Evolutionary conservation across 2,329 filamentous ascomycete genomes (phyloP).

Genomic region (Scytalidium lignicola): DNA sequence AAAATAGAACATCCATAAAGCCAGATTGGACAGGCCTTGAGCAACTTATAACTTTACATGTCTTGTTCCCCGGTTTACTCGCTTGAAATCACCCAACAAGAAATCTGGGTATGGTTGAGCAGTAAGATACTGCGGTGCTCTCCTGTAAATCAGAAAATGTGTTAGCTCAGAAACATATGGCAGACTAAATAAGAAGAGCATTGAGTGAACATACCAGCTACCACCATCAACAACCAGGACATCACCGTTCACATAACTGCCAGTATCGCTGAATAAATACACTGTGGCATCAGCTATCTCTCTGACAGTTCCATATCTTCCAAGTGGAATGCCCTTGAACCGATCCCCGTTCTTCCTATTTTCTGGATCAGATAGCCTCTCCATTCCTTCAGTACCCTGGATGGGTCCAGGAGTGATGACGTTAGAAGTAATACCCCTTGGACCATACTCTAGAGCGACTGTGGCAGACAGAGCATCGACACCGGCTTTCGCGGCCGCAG

Average conservation of each 20-base stretch:
- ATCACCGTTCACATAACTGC: conserved; percentile 80
- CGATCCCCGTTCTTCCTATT: conserved; percentile 15
- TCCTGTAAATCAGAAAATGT: neutral
- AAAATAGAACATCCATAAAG: too few species aligned
- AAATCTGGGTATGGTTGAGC: neutral
- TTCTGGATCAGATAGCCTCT: conserved; percentile 43
- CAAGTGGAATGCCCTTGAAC: conserved; percentile 57
- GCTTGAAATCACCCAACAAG: neutral
- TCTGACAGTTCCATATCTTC: conserved; percentile 71
- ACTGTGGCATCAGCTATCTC: conserved; percentile 93
- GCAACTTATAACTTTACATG: neutral
- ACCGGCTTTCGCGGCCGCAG: conserved; percentile 85
- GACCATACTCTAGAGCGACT: conserved; percentile 84
- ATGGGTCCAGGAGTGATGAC: conserved; percentile 87
- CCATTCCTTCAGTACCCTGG: conserved; percentile 75
- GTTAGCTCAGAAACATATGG: neutral
- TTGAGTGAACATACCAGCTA: conserved; percentile 13
- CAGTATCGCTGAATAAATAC: conserved; percentile 80
- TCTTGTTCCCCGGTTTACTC: neutral
- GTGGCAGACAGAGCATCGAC: conserved; percentile 79
- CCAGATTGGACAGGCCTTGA: too few species aligned
- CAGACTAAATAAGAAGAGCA: neutral
- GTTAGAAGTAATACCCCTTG: conserved; percentile 80
- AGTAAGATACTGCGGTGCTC: neutral
- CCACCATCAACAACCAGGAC: conserved; percentile 67